Evolutionary conservation across 2,329 filamentous ascomycete species (phyloP).

Genomic region (Teratosphaeriaceae sp.): DNA sequence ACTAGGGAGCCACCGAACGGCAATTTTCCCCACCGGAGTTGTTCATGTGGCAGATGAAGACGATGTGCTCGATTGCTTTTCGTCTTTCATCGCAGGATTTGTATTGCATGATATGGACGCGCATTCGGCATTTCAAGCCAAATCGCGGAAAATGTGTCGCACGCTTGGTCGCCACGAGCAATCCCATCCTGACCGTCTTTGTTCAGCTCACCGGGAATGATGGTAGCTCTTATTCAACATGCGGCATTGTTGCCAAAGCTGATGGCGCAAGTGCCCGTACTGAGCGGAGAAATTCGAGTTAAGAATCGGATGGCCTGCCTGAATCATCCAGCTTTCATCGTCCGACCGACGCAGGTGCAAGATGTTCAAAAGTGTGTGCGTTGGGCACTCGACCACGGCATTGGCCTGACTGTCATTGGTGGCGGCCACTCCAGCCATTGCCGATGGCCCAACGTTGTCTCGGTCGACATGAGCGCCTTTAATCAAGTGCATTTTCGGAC

Average conservation of each 20-base stretch:
- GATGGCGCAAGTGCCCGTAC: conserved; percentile 34
- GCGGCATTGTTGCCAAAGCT: conserved; percentile 41
- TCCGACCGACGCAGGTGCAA: conserved; percentile 36
- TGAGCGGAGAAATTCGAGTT: conserved; percentile 13
- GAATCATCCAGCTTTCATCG: conserved; percentile 34
- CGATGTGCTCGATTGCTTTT: conserved; percentile 44
- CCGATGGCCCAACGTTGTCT: conserved; percentile 44
- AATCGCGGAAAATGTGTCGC: conserved; percentile 31
- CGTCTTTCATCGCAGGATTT: conserved; percentile 47
- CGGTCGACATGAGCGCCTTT: conserved; percentile 55
- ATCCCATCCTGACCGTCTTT: conserved; percentile 32
- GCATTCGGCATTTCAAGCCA: conserved; percentile 2
- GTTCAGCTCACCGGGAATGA: conserved; percentile 43
- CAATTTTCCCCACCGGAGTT: conserved; percentile 41
- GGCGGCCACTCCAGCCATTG: conserved; percentile 58
- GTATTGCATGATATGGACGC: conserved; percentile 23
- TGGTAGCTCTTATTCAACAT: conserved; percentile 46
- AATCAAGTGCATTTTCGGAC: conserved; percentile 41
- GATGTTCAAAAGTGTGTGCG: conserved; percentile 50
- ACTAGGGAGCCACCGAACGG: conserved; percentile 43
- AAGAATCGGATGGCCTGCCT: conserved; percentile 1
- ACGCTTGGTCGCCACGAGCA: conserved; percentile 32
- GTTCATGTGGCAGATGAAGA: conserved; percentile 42
- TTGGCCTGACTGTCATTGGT: conserved; percentile 47
- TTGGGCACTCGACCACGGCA: conserved; percentile 47